Percentiles rank a stretch among this genome's conserved stretches.
These are phyloP conservation scores for Komagataella populi DNA, from an alignment of 805 yeast genomes.

Conservation along the genomic window DNA sequence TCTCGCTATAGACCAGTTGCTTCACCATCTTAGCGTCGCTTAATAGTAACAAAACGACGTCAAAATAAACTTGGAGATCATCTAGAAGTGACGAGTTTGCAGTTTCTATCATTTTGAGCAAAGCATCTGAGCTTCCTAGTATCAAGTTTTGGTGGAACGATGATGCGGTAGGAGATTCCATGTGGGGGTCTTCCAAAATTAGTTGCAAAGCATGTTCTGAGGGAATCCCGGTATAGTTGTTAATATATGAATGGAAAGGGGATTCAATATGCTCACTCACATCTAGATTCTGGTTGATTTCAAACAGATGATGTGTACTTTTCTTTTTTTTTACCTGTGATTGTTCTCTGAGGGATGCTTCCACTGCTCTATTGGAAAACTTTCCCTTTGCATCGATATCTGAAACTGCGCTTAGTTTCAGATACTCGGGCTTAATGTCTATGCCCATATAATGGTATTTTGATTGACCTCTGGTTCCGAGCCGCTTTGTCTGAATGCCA, in stretches of 20 bases:
- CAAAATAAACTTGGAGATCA: background rate
- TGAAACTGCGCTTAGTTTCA: background rate
- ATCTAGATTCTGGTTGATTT: background rate
- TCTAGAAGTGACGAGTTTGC: background rate
- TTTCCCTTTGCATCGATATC: background rate
- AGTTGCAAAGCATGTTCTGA: background rate
- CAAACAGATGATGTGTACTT: background rate
- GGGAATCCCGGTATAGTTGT: background rate
- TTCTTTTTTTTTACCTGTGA: background rate
- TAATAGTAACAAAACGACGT: background rate
- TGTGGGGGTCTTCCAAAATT: background rate
- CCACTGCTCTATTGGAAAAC: background rate
- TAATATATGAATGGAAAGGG: background rate
- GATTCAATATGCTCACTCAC: background rate
- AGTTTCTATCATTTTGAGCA: background rate
- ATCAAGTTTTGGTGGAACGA: background rate
- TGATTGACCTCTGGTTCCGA: slow-evolving; percentile 70
- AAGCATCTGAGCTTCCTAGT: background rate
- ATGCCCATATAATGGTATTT: slow-evolving; percentile 77
- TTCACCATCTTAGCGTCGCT: background rate
- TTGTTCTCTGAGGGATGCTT: background rate
- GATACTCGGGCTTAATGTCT: slow-evolving; percentile 8
- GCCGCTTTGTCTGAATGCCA: slow-evolving; percentile 50
- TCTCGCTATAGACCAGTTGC: background rate
- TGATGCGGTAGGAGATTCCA: background rate